Conservation (phyloP, 2,329 filamentous ascomycete genomes). For the Penicillium sp. region DNA sequence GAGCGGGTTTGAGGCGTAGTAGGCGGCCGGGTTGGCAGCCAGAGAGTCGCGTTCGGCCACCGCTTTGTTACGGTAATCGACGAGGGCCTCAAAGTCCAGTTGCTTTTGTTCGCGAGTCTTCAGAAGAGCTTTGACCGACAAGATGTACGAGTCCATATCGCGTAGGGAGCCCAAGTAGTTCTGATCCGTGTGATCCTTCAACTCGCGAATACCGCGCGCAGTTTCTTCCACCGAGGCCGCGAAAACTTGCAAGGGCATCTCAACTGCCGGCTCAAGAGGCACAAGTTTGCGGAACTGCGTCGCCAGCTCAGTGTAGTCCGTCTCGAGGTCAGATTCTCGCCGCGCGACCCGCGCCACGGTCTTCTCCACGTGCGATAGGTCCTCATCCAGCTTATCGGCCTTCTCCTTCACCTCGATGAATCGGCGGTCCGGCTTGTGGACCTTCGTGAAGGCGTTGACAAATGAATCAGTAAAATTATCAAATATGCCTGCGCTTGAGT, state of each 20-base stretch:
- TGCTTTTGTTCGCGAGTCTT: constrained; percentile 96
- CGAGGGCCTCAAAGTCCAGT: constrained; percentile 91
- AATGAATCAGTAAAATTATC: constrained; percentile 95
- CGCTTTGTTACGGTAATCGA: constrained; percentile 90
- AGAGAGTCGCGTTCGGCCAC: constrained; percentile 79
- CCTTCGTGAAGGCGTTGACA: constrained; percentile 94
- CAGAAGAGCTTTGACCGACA: constrained; percentile 78
- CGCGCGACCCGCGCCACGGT: constrained; percentile 87
- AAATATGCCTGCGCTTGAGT: constrained; percentile 63
- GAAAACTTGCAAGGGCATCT: constrained; percentile 76
- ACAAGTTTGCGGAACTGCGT: constrained; percentile 94
- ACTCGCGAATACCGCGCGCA: constrained; percentile 66
- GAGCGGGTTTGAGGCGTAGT: constrained; percentile 50
- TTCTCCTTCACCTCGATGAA: constrained; percentile 93
- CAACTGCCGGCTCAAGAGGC: constrained; percentile 79
- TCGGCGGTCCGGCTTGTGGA: constrained; percentile 88
- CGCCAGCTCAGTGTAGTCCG: constrained; percentile 81
- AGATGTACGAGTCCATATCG: constrained; percentile 92
- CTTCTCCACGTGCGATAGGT: constrained; percentile 88
- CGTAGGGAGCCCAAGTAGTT: constrained; percentile 88
- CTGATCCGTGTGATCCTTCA: constrained; percentile 89
- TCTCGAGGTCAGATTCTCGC: constrained; percentile 78
- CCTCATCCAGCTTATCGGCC: constrained; percentile 89
- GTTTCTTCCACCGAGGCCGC: constrained; percentile 81
- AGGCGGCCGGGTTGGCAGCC: constrained; percentile 56